A percentile compares a stretch with the other conserved stretches of the same genome.
Evolutionary conservation across 140 eudicot genomes (phyloP).

Genomic region (Bidens hawaiensis): DNA sequence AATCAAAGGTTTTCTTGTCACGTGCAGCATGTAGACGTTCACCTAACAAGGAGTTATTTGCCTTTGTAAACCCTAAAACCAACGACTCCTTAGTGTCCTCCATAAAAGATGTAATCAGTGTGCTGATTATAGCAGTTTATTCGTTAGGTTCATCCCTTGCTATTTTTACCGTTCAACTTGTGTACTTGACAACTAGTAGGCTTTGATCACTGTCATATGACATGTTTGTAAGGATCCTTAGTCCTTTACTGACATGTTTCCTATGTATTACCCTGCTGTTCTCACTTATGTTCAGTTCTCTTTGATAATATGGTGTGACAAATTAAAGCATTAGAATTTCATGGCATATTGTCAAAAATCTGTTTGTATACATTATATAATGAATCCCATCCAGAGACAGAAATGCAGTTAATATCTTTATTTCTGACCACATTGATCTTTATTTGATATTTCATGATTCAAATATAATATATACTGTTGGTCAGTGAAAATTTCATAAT

Average conservation of each 20-base stretch:
- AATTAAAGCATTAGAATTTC: not conserved
- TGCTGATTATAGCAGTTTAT: not conserved
- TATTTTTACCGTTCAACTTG: not conserved
- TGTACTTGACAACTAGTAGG: not conserved
- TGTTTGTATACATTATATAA: not conserved
- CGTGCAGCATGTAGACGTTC: not conserved
- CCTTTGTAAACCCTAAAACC: not conserved
- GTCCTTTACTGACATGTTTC: not conserved
- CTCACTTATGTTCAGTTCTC: not conserved
- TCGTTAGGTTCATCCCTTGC: not conserved
- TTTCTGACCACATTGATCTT: not conserved
- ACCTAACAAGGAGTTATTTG: not conserved
- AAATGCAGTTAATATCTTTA: not conserved
- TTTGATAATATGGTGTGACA: not conserved
- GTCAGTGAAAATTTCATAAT: not conserved
- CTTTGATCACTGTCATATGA: not conserved
- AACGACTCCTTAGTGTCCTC: not conserved
- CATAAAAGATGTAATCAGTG: not conserved
- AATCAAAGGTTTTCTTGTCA: not conserved
- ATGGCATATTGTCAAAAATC: not conserved
- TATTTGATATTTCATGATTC: not conserved
- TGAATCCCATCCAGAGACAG: not conserved
- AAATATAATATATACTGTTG: not conserved
- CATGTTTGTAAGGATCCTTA: conserved; percentile 1
- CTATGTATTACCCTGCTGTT: not conserved